Evolutionary conservation across 345 rosid genomes (phyloP), one percentile per base, ranked within the genome.

Genomic region (Camelina neglecta): DNA sequence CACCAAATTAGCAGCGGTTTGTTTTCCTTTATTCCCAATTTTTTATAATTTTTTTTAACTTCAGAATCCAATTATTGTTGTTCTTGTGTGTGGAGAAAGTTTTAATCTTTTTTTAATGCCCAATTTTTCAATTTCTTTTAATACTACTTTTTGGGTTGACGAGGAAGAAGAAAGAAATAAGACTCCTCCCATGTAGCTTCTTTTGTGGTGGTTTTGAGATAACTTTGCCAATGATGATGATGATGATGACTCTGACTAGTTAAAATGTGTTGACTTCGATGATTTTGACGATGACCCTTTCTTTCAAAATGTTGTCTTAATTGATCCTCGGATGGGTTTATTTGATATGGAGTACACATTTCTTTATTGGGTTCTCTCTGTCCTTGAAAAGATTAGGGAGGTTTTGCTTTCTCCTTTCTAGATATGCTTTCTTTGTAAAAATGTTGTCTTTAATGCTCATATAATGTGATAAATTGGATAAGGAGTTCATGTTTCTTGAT

Each of bases 1-100:
- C 98, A 93, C 80, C 87, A 86, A 79, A 86, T 93, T 62, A 89
- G 98, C 81, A 87, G 75, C 72, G 97, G 97, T 90, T 67, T 12
- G 76, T 16, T 64, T 38, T 35, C 18, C 18, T 0, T 9, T n/a
- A 21, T 48, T 36, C 12, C 44, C 4, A 2, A 2, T 41, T 41
- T 41, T n/a, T n/a, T n/a, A n/a, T n/a, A n/a, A n/a, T n/a, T n/a
- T n/a, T n/a, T 39, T 41, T 41, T 39, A 2, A 39, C 44, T 41
- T 29, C 31, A 29, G 4, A 11, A 44, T 38, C 16, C 49, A 20
- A 26, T 20, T 18, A 21, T 71, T 10, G 9, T 66, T 67, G 5
- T 21, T 49, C 4, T 38, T 36, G 8, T 38, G 41, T 38, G 24
- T 16, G 15, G 2, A 9, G 4, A 35, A 16, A 15, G 62, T 58